Evolutionary conservation across 148 eudicot species (phyloP).

Genomic region (Rhododendron mucronatum): DNA sequence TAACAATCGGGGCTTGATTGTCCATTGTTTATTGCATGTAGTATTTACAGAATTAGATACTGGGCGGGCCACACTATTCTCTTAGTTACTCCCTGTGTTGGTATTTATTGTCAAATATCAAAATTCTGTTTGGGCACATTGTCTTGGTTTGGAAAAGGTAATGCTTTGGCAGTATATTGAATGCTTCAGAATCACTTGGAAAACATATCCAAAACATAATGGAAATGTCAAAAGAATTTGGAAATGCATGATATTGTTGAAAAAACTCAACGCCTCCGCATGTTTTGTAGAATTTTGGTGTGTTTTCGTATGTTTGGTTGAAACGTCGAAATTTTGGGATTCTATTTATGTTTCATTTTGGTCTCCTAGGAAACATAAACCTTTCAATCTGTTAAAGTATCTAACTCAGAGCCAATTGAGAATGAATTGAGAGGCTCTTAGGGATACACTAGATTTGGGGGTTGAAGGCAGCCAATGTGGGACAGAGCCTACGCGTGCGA

Average conservation of each 20-base stretch:
- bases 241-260: background rate
- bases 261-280: background rate
- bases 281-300: background rate
- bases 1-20: background rate
- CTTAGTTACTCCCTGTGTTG: background rate
- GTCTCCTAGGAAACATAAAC: background rate
- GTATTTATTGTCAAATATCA: background rate
- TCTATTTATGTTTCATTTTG: background rate
- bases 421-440: background rate
- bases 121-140: background rate
- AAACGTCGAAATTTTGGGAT: background rate
- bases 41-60: background rate
- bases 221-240: background rate
- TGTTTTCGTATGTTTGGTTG: background rate
- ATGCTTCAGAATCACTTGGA: background rate
- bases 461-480: no score
- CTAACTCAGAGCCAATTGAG: background rate
- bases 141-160: background rate
- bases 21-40: background rate
- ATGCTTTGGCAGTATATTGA: background rate
- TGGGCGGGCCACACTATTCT: background rate
- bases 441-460: no score
- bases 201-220: background rate
- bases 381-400: background rate
- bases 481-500: no score